phyloP scores from a whole-genome alignment of 139 green algal species.

The Trebouxia sp. region DNA sequence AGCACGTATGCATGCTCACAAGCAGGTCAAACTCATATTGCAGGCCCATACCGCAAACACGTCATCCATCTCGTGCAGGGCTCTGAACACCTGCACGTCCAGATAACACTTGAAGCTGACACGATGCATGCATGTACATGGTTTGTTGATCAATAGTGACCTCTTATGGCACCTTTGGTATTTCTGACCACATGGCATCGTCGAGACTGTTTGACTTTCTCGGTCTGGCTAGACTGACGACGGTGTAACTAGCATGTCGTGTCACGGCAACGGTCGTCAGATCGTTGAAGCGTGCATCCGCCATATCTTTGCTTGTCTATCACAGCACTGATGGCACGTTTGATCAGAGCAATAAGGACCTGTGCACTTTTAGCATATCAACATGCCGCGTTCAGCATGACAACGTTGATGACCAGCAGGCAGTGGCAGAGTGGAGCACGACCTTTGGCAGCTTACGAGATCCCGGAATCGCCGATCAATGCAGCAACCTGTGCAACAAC shows the following conservation, averaged over 20 bases:
- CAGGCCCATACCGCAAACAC: conserved; percentile 1
- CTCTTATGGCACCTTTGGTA: conserved; percentile 22
- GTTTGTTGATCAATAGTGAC: not conserved
- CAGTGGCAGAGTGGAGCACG: too few relatives aligned
- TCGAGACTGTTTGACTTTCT: conserved; percentile 25
- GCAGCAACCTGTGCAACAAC: too few relatives aligned
- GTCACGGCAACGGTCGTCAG: not conserved
- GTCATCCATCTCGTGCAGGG: conserved; percentile 16
- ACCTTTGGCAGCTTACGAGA: too few relatives aligned
- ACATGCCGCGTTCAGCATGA: too few relatives aligned
- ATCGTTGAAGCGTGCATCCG: not conserved
- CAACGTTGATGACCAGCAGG: too few relatives aligned
- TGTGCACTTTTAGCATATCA: too few relatives aligned
- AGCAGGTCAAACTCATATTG: not conserved
- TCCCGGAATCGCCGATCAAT: too few relatives aligned
- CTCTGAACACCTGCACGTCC: not conserved
- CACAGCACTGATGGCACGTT: too few relatives aligned
- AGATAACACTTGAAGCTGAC: too few relatives aligned
- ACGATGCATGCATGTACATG: too few relatives aligned
- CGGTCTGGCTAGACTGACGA: conserved; percentile 16
- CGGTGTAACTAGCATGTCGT: not conserved
- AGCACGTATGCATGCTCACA: not conserved
- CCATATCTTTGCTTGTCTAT: not conserved
- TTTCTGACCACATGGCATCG: conserved; percentile 25
- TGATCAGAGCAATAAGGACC: too few relatives aligned